Evolutionary conservation across 192 early-diverging fungal genomes (phyloP).

Genomic region (Gryganskiella cystojenkinii): DNA sequence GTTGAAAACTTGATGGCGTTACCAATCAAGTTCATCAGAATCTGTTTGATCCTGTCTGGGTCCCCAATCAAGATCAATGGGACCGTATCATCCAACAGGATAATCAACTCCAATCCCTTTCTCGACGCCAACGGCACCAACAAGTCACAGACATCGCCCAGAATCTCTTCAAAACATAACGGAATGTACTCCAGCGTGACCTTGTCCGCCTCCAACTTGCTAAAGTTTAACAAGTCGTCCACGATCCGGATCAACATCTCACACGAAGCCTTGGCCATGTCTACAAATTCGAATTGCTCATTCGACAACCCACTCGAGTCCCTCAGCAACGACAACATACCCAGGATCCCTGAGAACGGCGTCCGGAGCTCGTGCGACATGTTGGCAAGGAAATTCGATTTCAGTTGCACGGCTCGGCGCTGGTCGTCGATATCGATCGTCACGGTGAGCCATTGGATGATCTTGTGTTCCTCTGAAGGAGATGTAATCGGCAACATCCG

Average conservation of each 20-base stretch:
- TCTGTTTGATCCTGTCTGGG: slow-evolving; percentile 73
- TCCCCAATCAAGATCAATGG: slow-evolving; percentile 73
- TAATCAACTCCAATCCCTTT: slow-evolving; percentile 68
- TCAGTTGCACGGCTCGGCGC: slow-evolving; percentile 56
- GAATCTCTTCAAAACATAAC: slow-evolving; percentile 53
- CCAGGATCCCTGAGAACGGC: slow-evolving; percentile 62
- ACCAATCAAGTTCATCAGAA: slow-evolving; percentile 78
- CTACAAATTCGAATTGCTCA: slow-evolving; percentile 62
- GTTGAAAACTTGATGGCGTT: slow-evolving; percentile 76
- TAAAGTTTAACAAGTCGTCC: slow-evolving; percentile 62
- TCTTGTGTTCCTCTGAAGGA: slow-evolving; percentile 13
- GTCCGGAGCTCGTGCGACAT: slow-evolving; percentile 86
- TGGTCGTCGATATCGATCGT: slow-evolving; percentile 53
- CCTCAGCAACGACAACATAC: slow-evolving; percentile 59
- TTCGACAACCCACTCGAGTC: slow-evolving; percentile 51
- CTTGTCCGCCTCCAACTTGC: slow-evolving; percentile 59
- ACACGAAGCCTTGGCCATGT: slow-evolving; percentile 60
- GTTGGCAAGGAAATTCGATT: slow-evolving; percentile 76
- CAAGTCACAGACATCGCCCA: slow-evolving; percentile 64
- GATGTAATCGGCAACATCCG: slow-evolving; percentile 47
- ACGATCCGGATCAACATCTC: slow-evolving; percentile 62
- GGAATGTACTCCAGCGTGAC: slow-evolving; percentile 56
- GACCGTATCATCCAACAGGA: slow-evolving; percentile 65
- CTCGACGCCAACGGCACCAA: slow-evolving; percentile 70
- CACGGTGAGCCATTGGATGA: slow-evolving; percentile 49